phyloP scores from a whole-genome alignment of 2,329 filamentous ascomycete species.

The Venturiaceae sp. region DNA sequence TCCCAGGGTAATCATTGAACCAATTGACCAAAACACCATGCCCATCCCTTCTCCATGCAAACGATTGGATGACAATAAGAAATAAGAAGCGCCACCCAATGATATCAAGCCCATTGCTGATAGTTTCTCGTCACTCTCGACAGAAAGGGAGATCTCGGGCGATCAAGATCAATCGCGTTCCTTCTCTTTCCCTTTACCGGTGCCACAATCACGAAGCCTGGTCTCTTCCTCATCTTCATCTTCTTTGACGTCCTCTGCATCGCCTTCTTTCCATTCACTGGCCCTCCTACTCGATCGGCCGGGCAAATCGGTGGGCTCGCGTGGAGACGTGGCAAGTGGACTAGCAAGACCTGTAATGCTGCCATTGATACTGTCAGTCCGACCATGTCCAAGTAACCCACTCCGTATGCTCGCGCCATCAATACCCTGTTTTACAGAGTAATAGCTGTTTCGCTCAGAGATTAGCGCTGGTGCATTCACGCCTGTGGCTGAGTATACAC shows the following conservation, averaged over 20 bases:
- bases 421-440: slow-evolving; percentile 50
- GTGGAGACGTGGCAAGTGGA: slow-evolving; percentile 12
- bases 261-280: slow-evolving; percentile 15
- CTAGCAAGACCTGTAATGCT: slow-evolving; percentile 43
- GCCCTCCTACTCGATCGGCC: slow-evolving; percentile 12
- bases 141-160: background rate
- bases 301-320: slow-evolving; percentile 6
- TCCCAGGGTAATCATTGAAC: background rate
- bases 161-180: background rate
- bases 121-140: background rate
- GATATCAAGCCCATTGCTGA: too few relatives aligned
- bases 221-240: slow-evolving; percentile 11
- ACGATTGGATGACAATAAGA: background rate
- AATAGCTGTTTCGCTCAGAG: slow-evolving; percentile 74
- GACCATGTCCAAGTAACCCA: slow-evolving; percentile 60
- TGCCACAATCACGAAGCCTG: background rate
- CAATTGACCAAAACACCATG: background rate
- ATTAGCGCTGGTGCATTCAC: slow-evolving; percentile 48
- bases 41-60: background rate
- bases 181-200: background rate
- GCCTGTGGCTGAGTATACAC: slow-evolving; percentile 71
- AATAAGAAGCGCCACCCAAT: background rate
- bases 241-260: slow-evolving; percentile 7
- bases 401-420: slow-evolving; percentile 74
- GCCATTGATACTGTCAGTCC: slow-evolving; percentile 73